Percentiles rank a stretch among this genome's conserved stretches.
These are phyloP conservation scores for Termitomyces sp. DNA, from an alignment of 768 basidiomycete species.

Conservation along the genomic window DNA sequence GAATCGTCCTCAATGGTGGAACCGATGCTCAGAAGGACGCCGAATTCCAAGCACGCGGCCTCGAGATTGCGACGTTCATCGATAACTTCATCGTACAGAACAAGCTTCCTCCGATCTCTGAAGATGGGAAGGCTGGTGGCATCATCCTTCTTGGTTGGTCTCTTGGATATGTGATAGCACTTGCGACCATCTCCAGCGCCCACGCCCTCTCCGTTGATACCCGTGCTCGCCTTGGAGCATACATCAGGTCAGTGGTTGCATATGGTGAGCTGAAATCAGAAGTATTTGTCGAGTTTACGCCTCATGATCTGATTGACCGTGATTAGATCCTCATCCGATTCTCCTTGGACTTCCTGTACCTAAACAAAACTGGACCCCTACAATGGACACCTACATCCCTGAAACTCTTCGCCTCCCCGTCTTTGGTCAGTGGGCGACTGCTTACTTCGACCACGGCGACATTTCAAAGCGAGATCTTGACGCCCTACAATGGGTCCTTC, in stretches of 20 bases:
- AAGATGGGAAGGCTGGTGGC: slow-evolving; percentile 23
- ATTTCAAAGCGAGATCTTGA: slow-evolving; percentile 19
- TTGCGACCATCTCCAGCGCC: slow-evolving; percentile 19
- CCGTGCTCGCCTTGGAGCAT: slow-evolving; percentile 10
- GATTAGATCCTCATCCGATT: slow-evolving; percentile 22
- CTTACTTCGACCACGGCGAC: slow-evolving; percentile 29
- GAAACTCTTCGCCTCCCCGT: slow-evolving; percentile 11
- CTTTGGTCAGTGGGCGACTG: slow-evolving; percentile 27
- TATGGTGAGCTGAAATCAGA: slow-evolving; percentile 19
- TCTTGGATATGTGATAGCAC: slow-evolving; percentile 20
- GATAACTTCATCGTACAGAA: slow-evolving; percentile 25
- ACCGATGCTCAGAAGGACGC: slow-evolving; percentile 19
- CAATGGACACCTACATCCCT: slow-evolving; percentile 21
- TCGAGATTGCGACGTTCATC: slow-evolving; percentile 31
- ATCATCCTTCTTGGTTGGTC: slow-evolving; percentile 32
- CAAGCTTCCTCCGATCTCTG: slow-evolving; percentile 22
- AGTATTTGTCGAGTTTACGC: too few relatives aligned
- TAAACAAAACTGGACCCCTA: slow-evolving; percentile 19
- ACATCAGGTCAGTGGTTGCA: slow-evolving; percentile 22
- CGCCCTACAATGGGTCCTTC: slow-evolving; percentile 20
- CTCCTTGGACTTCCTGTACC: slow-evolving; percentile 23
- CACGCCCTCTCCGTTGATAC: slow-evolving; percentile 16
- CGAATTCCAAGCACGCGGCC: slow-evolving; percentile 25
- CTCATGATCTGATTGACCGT: background rate
- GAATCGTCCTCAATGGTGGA: slow-evolving; percentile 11